Base-by-base conservation (phyloP, 164 flowering plant species). In the Platanus orientalis region DNA sequence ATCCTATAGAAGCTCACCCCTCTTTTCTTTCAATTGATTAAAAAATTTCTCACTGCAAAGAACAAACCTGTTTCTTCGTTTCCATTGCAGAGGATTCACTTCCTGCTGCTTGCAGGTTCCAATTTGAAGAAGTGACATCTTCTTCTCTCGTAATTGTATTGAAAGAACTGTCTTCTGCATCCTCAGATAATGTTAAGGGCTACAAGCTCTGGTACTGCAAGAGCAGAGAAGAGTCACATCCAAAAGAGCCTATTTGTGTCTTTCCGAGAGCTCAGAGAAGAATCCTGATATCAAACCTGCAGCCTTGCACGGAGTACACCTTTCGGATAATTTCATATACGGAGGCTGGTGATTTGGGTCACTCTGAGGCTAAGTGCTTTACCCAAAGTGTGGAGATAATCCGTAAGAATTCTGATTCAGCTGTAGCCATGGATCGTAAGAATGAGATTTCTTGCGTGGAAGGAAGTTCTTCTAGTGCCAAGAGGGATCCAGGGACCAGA, bases 161-260 rank as follows among this genome's bases (percentile, higher is more conserved):
- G 74, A 77, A 88, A 69, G 99, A 95, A 45, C 50, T 80, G 67
- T 72, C 78, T 47, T 71, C 71, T 34, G 27, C 75, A 14, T 69
- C 79, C 24, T 63, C 76, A 25, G 75, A 81, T 32, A 72, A 66
- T 57, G 76, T 90, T 26, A 79, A 77, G 60, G 97, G 99, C 23
- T 95, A 85, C 81, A 95, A 92, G 75, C 92, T 95, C 49, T 90
- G 97, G 97, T 95, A 87, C 65, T 82, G 76, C 64, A 87, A 79
- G 72, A 85, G 86, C 55, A 72, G 77, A 67, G 91, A 81, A 23
- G 86, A 76, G 61, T 52, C 67, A 3, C 77, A 81, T 58, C 25
- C 78, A 19, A 75, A 83, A 70, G 94, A 88, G 63, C 97, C 96
- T 28, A 62, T 71, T 25, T 73, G 79, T 67, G 71, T 76, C 64